Base-by-base conservation (phyloP, 208 protist species). In the Crithidia mellificae region DNA sequence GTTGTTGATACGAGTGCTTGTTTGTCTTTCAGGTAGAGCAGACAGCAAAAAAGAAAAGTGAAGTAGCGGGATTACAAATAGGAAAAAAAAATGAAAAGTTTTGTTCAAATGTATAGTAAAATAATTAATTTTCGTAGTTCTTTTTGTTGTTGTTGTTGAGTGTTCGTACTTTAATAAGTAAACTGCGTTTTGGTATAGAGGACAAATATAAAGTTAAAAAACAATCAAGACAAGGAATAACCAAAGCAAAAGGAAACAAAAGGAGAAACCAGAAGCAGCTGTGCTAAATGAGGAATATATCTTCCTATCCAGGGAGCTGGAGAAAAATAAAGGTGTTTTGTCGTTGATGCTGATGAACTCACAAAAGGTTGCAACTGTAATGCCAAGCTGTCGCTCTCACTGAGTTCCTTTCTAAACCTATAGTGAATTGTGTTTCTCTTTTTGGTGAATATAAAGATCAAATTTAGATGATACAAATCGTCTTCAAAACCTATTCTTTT, bases 211-310 rank as follows among this genome's bases (percentile, higher is more conserved):
- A 38, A 38, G 7, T 12, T 11, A 38, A 55, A 20, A 36, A n/a
- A 25, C 39, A 38, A 44, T 27, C 7, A 22, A 38, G 19, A 57
- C 12, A 44, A 57, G n/a, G 32, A 57, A 43, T 57, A 57, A 57
- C 32, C 2, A 43, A 27, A 43, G 8, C 0, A 38, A 43, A 43
- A 22, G n/a, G n/a, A n/a, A n/a, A n/a, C n/a, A n/a, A n/a, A n/a
- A n/a, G n/a, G n/a, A n/a, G n/a, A 57, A 57, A 43, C 3, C 9
- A 57, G 30, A 57, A 43, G 1, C 22, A 57, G 32, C 29, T 57
- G 15, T 57, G 32, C 30, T 38, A 17, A 57, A 57, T 43, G 20
- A 57, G n/a, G 34, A 43, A 57, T 57, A 24, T 57, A 34, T 29
- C n/a, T 57, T 57, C 53, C 32, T 19, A 27, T 12, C 20, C 5